These are phyloP conservation scores for Pyricularia pennisetigena DNA, from an alignment of 2,329 filamentous ascomycete species.

Conservation along the genomic window DNA sequence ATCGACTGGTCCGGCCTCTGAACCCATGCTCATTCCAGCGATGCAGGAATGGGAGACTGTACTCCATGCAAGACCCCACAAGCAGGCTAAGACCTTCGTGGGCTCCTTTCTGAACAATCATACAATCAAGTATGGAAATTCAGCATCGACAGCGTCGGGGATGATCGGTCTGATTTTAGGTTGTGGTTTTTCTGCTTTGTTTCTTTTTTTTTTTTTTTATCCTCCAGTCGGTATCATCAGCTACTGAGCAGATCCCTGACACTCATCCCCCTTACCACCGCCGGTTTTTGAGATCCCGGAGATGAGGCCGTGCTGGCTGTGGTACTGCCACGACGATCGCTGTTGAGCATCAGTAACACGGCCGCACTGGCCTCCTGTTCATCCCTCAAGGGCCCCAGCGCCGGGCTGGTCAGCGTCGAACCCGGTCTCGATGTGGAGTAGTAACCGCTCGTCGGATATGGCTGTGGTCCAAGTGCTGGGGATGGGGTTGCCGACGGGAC, in stretches of 20 bases:
- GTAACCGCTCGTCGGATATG: conserved; percentile 21
- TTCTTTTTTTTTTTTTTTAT: not conserved
- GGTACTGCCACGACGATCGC: conserved; percentile 51
- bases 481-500: conserved; percentile 39
- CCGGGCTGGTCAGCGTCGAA: conserved; percentile 49
- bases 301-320: conserved; percentile 12
- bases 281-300: conserved; percentile 12
- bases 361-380: conserved; percentile 73
- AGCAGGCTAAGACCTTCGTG: not conserved
- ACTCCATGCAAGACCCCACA: not conserved
- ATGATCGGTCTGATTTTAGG: not conserved
- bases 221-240: conserved; percentile 18
- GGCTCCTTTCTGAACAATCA: not conserved
- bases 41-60: not conserved
- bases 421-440: conserved; percentile 26
- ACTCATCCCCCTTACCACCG: conserved; percentile 33
- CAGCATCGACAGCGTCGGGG: not conserved
- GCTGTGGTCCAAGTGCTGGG: conserved; percentile 45
- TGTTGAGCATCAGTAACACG: conserved; percentile 80
- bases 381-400: conserved; percentile 44
- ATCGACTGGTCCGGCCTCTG: not conserved
- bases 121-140: not conserved
- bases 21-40: not conserved
- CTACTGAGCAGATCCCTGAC: conserved; percentile 44
- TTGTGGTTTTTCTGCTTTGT: too few relatives aligned